Base-by-base conservation (phyloP, 306 rosid genomes). In the Cucurbita pepo region DNA sequence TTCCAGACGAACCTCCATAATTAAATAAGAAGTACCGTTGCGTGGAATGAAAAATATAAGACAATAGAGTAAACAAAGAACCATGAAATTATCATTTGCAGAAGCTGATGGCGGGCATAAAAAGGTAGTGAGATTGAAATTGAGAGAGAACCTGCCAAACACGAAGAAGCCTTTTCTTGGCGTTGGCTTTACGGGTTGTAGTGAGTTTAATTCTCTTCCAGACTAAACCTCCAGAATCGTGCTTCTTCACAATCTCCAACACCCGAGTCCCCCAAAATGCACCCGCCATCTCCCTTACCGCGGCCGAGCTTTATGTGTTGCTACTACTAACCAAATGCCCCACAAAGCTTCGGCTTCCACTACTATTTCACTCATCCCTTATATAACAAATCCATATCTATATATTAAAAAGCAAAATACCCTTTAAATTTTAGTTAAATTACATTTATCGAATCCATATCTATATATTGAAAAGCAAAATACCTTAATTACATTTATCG, bases 161-260 rank as follows among this genome's bases (percentile, higher is more conserved):
- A 7, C 98, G 94, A 63, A 76, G 89, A 67, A 94, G 95, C 61
- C 98, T 96, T 78, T 94, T 94, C 85, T 87, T 87, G 77, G 98
- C 97, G 78, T 93, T 93, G 83, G 97, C 96, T 79, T 87, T 90
- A 40, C 97, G 91, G 30, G 98, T 93, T 69, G 91, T 7, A 21
- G 97, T 93, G 85, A 93, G 96, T 78, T 93, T 90, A 15, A 93
- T 89, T 75, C 96, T 83, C 90, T 93, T 93, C 98, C 98, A 90
- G 18, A 93, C 77, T 3, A 90, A 81, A 14, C 97, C 97, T 72
- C 94, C 96, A 0, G 98, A 88, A 71, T 93, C 97, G 71, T 90
- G 96, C 86, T 93, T 93, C 93, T 90, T 93, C 85, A 93, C 98
- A 22, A 90, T 87, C 87, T 90, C 87, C 96, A 93, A 48, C 69